Evolutionary conservation across 192 early-diverging fungal species (phyloP), one percentile per base, ranked within the genome.

Genomic region (Backusella sp.): DNA sequence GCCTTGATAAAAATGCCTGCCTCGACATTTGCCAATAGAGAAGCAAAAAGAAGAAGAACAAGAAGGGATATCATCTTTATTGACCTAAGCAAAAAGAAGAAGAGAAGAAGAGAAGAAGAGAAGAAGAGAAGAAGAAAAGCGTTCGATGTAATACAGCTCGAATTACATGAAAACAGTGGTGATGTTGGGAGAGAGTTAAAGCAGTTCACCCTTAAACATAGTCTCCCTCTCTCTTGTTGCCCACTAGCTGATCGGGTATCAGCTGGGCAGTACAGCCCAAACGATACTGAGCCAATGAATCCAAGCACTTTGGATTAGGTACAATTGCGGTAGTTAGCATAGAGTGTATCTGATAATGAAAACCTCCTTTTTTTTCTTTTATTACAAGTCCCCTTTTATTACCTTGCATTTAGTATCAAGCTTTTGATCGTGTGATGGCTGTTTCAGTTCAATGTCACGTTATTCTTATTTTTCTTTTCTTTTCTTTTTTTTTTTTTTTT

Each of bases 191-290:
- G 21, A 36, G 21, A 21, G 46, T 49, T 4, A 41, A 69, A 37
- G 68, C 68, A 39, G 68, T 69, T 69, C 68, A 69, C 37, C 68
- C 68, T 69, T 69, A 37, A 69, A 69, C 37, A 68, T 21, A 21
- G 28, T 11, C 21, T 28, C 56, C 23, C 26, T 6, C 56, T 26
- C 23, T 62, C 21, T 12, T 53, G 2, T 32, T 32, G 32, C 32
- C 53, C 9, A 9, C 8, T n/a, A 3, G 32, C 32, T 56, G 7
- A 62, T 26, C 23, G 56, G 56, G 4, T 28, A 62, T 26, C 56
- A 62, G 23, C 21, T 12, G 56, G 21, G 11, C 3, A 14, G 56
- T 6, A 62, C 28, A 62, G 23, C 23, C 23, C 26, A 14, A 23
- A 62, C 56, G 26, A 62, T 62, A 56, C 32, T 32, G 53, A 26